phyloP scores from a whole-genome alignment of 495 filamentous ascomycete species.

The Pseudoneurospora amorphoporcata region DNA sequence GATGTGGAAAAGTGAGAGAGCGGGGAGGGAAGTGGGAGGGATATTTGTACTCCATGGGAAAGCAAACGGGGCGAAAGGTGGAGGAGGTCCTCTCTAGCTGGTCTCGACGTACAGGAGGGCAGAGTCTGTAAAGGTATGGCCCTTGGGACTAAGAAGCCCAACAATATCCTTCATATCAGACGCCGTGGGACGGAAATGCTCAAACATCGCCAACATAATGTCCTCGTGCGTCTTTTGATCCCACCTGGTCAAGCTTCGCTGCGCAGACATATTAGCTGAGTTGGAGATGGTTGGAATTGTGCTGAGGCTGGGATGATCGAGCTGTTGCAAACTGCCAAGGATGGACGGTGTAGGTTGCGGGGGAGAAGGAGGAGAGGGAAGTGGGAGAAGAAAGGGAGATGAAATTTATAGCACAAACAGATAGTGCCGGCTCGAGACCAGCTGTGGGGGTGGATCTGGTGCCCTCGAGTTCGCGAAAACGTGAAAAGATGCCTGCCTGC shows the following conservation, averaged over 20 bases:
- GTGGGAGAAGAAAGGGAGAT: background rate
- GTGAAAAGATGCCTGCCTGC: background rate
- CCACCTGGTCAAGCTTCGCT: constrained; percentile 12
- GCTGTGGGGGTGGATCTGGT: background rate
- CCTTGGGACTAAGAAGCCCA: constrained; percentile 9
- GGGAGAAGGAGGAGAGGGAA: background rate
- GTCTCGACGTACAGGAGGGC: constrained; percentile 21
- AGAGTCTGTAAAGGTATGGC: constrained; percentile 15
- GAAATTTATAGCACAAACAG: background rate
- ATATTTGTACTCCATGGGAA: background rate
- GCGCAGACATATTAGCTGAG: constrained; percentile 4
- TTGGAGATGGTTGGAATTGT: background rate
- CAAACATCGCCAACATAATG: constrained; percentile 15
- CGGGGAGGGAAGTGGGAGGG: background rate
- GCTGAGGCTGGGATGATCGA: background rate
- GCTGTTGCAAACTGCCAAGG: background rate
- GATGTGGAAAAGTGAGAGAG: background rate
- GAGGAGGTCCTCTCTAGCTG: background rate
- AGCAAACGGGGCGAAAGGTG: background rate
- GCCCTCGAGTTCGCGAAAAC: background rate
- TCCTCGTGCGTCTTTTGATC: constrained; percentile 13
- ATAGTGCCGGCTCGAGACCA: background rate
- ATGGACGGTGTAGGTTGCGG: background rate
- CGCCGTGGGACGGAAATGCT: constrained; percentile 9
- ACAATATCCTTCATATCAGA: constrained; percentile 11